A percentile compares a stretch with the other conserved stretches of the same genome.
These are phyloP conservation scores for Starmerella sp. DNA, from an alignment of 805 yeast genomes.

Conservation along the genomic window DNA sequence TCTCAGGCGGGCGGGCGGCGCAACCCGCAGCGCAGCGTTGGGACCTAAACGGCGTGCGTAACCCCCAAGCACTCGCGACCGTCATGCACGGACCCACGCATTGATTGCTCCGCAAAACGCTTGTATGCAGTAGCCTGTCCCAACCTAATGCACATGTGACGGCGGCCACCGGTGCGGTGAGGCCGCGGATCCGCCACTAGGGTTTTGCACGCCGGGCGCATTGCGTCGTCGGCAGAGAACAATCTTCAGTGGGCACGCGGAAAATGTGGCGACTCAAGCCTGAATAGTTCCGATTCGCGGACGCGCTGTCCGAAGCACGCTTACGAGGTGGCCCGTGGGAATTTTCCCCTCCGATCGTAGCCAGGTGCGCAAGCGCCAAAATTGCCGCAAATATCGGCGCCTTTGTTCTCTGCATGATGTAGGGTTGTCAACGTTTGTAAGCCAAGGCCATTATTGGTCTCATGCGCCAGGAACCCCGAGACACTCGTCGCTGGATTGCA, in stretches of 20 bases:
- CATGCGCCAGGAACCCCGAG: not conserved
- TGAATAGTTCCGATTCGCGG: not conserved
- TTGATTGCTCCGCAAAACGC: not conserved
- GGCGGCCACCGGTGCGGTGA: not conserved
- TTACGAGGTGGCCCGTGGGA: not conserved
- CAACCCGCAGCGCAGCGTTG: too few relatives aligned
- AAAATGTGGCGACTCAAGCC: not conserved
- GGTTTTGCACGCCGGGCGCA: not conserved
- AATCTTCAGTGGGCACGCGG: not conserved
- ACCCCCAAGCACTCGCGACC: not conserved
- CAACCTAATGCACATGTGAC: not conserved
- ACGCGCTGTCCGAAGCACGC: not conserved
- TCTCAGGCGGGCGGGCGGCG: too few relatives aligned
- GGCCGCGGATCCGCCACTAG: not conserved
- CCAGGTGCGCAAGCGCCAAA: not conserved
- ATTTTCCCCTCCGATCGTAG: not conserved
- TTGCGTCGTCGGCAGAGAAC: not conserved
- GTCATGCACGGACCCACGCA: not conserved
- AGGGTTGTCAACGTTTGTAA: not conserved
- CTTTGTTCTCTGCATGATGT: constrained; percentile 1
- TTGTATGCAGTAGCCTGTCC: not conserved
- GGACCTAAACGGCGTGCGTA: too few relatives aligned
- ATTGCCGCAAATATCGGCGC: not conserved
- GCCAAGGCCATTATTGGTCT: not conserved
- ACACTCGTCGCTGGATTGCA: not conserved